These are phyloP conservation scores for Zygotorulaspora chibaensis DNA, from an alignment of 805 yeast species.

Conservation along the genomic window DNA sequence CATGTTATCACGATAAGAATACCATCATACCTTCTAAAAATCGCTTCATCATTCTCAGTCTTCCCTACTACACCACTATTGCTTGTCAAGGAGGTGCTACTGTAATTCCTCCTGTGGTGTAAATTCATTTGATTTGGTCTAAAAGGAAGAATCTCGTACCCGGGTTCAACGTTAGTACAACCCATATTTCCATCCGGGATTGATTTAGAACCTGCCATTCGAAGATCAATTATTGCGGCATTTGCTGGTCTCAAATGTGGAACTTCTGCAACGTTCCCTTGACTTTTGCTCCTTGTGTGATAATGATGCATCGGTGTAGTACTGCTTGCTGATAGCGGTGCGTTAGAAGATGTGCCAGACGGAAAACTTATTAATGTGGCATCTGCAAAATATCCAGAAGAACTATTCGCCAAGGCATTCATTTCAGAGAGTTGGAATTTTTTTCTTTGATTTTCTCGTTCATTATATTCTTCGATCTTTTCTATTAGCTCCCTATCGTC, in stretches of 20 bases:
- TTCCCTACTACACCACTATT: constrained; percentile 47
- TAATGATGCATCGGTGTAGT: constrained; percentile 25
- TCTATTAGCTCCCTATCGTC: constrained; percentile 29
- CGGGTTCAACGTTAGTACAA: constrained; percentile 2
- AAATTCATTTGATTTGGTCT: constrained; percentile 25
- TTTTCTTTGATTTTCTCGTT: constrained; percentile 10
- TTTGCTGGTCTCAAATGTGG: constrained; percentile 21
- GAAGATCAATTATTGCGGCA: constrained; percentile 16
- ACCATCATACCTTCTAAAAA: constrained; percentile 67
- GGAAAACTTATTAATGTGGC: constrained; percentile 13
- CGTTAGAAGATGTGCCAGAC: constrained; percentile 4
- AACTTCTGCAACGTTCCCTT: constrained; percentile 20
- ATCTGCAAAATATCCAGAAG: constrained; percentile 42
- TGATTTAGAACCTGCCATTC: constrained; percentile 18
- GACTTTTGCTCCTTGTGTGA: constrained; percentile 35
- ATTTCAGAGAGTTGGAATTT: constrained; percentile 36
- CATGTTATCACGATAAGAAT: constrained; percentile 64
- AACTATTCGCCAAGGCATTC: constrained; percentile 15
- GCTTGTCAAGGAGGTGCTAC: constrained; percentile 38
- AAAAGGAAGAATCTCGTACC: constrained; percentile 13
- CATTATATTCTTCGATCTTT: constrained; percentile 23
- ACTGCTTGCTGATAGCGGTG: constrained; percentile 15
- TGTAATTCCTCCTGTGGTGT: constrained; percentile 34
- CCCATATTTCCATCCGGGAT: constrained; percentile 4
- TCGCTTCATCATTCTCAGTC: constrained; percentile 42